These are phyloP conservation scores for Aspergillus tanneri DNA, from an alignment of 2,329 filamentous ascomycete genomes.

Conservation along the genomic window DNA sequence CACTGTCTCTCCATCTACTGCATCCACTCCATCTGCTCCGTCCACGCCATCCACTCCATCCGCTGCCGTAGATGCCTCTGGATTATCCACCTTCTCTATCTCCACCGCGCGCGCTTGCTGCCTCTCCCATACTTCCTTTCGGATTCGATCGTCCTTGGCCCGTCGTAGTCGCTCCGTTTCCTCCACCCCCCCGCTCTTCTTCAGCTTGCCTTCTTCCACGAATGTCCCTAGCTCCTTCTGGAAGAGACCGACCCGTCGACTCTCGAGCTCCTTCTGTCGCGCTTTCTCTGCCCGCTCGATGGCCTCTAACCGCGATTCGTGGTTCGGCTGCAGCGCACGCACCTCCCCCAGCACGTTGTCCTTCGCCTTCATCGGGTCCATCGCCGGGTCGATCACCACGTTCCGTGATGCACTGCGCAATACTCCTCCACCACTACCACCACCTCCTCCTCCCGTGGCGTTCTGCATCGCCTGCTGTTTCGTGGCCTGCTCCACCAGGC, in stretches of 20 bases:
- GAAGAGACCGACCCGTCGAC: conserved; percentile 70
- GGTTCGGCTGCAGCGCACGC: conserved; percentile 87
- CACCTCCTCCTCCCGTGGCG: conserved; percentile 41
- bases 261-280: conserved; percentile 82
- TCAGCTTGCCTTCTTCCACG: conserved; percentile 85
- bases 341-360: conserved; percentile 92
- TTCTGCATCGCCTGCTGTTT: conserved; percentile 86
- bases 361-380: conserved; percentile 79
- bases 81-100: conserved; percentile 40
- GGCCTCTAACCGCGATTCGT: conserved; percentile 87
- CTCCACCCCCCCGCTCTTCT: conserved; percentile 93
- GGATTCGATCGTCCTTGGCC: conserved; percentile 80
- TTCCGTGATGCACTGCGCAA: conserved; percentile 54
- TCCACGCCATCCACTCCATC: too few relatives aligned
- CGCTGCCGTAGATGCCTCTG: conserved; percentile 18
- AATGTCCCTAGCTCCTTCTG: conserved; percentile 82
- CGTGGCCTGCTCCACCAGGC: conserved; percentile 94
- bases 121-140: conserved; percentile 68
- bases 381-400: conserved; percentile 50
- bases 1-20: too few relatives aligned
- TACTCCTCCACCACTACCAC: too few relatives aligned
- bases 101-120: conserved; percentile 53
- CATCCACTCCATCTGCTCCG: too few relatives aligned
- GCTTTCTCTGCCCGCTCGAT: conserved; percentile 96
- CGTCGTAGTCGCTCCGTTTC: conserved; percentile 84